Evolutionary conservation across 495 filamentous ascomycete genomes (phyloP), one percentile per base, ranked within the genome.

Genomic region (Penicillium diatomitis): DNA sequence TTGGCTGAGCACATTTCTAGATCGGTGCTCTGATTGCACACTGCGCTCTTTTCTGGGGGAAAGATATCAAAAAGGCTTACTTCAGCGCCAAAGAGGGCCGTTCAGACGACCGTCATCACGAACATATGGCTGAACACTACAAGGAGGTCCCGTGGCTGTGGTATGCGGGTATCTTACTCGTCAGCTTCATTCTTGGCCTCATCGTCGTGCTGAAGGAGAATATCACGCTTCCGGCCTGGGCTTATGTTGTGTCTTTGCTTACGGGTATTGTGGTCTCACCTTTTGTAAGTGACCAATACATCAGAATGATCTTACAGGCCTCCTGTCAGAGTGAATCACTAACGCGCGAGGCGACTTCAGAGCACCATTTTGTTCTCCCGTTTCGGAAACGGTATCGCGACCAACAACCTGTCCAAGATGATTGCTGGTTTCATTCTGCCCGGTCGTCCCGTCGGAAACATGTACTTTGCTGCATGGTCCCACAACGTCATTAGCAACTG

Each of bases 101-200:
- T 6, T 61, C 55, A 28, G 56, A 65, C 5, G 76, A 78, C 49
- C 70, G 66, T 1, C 76, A 79, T 48, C 74, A 77, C 55, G 57
- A 61, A 36, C 49, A 62, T 48, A 73, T 67, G 66, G 62, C 70
- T 10, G 54, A 55, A 32, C 48, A 62, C 40, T 82, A 81, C 56
- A 69, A 74, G 36, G 77, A 79, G 50, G 58, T 63, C 3, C 78
- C 80, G 4, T 63, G 64, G 55, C 79, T 73, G 73, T 82, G 80
- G 80, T 83, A 76, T 38, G 54, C 56, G 0, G 46, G 48, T 0
- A 57, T 78, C 2, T 61, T 82, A 9, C 51, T 76, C 28, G 39
- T 66, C 29, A 73, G 69, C 39, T 75, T 78, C 41, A 48, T 76
- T 32, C 61, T 76, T 2, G 80, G 75, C 5, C 54, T 82, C 7